A percentile compares a stretch with the other conserved stretches of the same genome.
Evolutionary conservation across 2,329 filamentous ascomycete genomes (phyloP).

Genomic region (Onygenales sp.): DNA sequence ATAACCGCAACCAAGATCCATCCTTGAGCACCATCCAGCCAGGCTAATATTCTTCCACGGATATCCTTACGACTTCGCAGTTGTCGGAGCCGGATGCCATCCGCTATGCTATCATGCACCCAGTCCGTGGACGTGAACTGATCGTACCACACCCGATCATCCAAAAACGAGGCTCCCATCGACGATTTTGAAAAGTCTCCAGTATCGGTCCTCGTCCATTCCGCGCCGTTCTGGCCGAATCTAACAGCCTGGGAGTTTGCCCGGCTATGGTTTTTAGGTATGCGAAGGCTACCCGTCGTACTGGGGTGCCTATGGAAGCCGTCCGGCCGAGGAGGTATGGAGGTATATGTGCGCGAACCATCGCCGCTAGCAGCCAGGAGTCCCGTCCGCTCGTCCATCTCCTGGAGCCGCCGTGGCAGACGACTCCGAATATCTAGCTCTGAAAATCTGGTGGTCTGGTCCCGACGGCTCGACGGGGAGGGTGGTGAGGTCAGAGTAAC

Average conservation of each 20-base stretch:
- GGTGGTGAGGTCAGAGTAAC: conserved; percentile 10
- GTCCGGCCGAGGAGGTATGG: conserved; percentile 25
- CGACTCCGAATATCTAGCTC: conserved; percentile 10
- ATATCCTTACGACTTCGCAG: conserved; percentile 75
- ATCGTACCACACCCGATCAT: conserved; percentile 96
- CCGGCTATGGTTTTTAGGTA: conserved; percentile 39
- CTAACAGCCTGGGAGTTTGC: conserved; percentile 44
- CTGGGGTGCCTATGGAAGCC: conserved; percentile 24
- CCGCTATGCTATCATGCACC: conserved; percentile 95
- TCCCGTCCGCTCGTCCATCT: conserved; percentile 24
- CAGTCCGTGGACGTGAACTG: conserved; percentile 97
- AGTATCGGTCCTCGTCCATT: conserved; percentile 51
- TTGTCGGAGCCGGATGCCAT: conserved; percentile 79
- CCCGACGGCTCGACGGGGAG: conserved; percentile 8
- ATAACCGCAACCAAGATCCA: conserved; percentile 91
- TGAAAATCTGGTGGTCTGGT: conserved; percentile 9
- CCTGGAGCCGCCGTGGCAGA: conserved; percentile 3
- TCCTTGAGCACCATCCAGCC: conserved; percentile 81
- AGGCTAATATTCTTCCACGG: conserved; percentile 63
- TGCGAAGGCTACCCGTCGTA: conserved; percentile 26
- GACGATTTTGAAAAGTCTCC: conserved; percentile 35
- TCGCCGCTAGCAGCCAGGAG: conserved; percentile 19
- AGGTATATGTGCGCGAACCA: conserved; percentile 26
- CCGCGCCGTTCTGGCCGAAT: conserved; percentile 53
- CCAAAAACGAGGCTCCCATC: conserved; percentile 57